Conservation (phyloP, 129 eudicot genomes). For the Dittrichia graveolens region DNA sequence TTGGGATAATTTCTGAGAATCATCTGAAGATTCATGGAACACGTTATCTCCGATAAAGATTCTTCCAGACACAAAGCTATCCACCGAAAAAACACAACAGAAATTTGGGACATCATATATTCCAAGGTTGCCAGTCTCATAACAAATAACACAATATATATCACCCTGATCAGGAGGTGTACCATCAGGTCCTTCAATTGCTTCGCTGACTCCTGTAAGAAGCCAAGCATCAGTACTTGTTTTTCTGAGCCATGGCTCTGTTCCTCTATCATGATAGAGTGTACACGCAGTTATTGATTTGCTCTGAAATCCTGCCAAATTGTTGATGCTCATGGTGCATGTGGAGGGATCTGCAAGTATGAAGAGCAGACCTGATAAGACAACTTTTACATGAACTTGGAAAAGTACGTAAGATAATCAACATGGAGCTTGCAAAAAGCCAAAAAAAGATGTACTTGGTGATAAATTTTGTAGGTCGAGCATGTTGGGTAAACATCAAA, state of each 20-base stretch:
- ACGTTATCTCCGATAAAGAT: slow-evolving; percentile 60
- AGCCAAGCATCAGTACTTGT: slow-evolving; percentile 99
- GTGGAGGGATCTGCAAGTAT: slow-evolving; percentile 69
- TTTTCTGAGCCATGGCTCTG: slow-evolving; percentile 93
- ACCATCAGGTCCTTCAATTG: slow-evolving; percentile 90
- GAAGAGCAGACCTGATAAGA: slow-evolving; percentile 16
- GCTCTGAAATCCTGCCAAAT: slow-evolving; percentile 63
- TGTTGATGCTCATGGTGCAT: slow-evolving; percentile 62
- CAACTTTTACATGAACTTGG: neutral
- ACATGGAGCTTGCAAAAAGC: slow-evolving; percentile 22
- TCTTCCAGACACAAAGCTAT: slow-evolving; percentile 81
- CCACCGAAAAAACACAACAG: slow-evolving; percentile 69
- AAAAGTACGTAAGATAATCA: neutral
- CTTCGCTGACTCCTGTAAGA: slow-evolving; percentile 81
- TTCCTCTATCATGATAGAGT: slow-evolving; percentile 90
- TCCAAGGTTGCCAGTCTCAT: slow-evolving; percentile 82
- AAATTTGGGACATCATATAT: slow-evolving; percentile 87
- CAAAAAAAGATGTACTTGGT: neutral
- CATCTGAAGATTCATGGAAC: slow-evolving; percentile 41
- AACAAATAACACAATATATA: slow-evolving; percentile 79
- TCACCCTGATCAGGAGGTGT: slow-evolving; percentile 83
- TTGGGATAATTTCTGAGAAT: slow-evolving; percentile 33
- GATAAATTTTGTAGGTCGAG: neutral
- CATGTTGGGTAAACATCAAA: neutral
- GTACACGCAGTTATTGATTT: slow-evolving; percentile 76